Evolutionary conservation across 2,329 filamentous ascomycete genomes (phyloP), one percentile per base, ranked within the genome.

Genomic region (Ophiostoma australiae): DNA sequence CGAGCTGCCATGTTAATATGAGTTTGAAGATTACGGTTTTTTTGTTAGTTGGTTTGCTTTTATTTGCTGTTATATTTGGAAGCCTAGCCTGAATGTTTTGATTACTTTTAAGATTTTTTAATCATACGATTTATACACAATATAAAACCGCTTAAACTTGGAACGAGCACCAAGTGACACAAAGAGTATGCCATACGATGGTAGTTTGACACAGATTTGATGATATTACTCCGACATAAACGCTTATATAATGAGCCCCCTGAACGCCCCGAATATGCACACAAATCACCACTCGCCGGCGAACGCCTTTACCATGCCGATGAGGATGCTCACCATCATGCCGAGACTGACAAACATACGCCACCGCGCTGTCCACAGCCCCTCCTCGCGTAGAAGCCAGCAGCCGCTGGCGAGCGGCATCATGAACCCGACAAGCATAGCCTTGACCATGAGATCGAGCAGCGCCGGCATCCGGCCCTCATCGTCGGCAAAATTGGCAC

Each of bases 391-490:
- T 74, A 94, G 86, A 68, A 96, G 82, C 93, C 94, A 97, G 69
- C 90, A 89, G 71, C 94, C 82, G 76, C 92, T 93, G 0, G 92
- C 94, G 11, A 98, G 80, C 4, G 95, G 95, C 88, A 94, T 98
- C 79, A 99, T 91, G 83, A 98, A 99, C 0, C 95, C 95, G 76
- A 95, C 91, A 72, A 96, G 82, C 79, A 95, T 92, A 4, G 94
- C 95, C 81, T 90, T 91, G 72, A 98, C 84, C 82, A 97, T 87
- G 76, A 96, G 90, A 77, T 98, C 94, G 65, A 97, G 82, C 13
- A 91, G 85, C 0, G 87, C 89, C 20, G 79, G 76, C 68, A 82
- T 81, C 37, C 80, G 80, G 1, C 80, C 77, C 20, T 82, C 79
- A 70, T 86, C 83, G 52, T 72, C 69, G 67, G 41, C 67, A 72